Evolutionary conservation across 495 filamentous ascomycete genomes (phyloP), one percentile per base, ranked within the genome.

Genomic region (Neurospora hispaniola): DNA sequence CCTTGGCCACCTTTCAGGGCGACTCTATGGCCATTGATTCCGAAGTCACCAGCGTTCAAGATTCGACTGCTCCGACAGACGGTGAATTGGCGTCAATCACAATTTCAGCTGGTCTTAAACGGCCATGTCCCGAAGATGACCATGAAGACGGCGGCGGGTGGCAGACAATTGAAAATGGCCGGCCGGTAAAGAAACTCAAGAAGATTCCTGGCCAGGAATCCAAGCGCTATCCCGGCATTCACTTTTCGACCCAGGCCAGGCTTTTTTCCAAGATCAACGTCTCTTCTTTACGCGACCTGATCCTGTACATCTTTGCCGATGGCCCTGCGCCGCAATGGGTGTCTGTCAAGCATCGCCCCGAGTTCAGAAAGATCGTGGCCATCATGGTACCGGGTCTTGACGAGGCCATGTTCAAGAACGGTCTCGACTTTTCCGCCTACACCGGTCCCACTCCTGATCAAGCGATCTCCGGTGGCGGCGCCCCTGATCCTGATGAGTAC

Each of bases 381-480:
- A 82, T 98, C 73, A 95, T 98, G 92, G 92, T 97, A 8, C 96
- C 96, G 1, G 96, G 95, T 12, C 81, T 98, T 16, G 94, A 97
- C 80, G 88, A 91, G 75, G 92, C 89, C 41, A 95, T 97, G 93
- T 96, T 98, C 81, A 89, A 94, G 82, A 87, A 88, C 31, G 86
- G 82, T 14, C 86, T 93, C 6, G 81, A 88, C 42, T 82, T 90
- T 54, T 76, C 83, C 18, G 77, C 76, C 2, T 85, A 82, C 76
- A 81, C 82, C 42, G 79, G 78, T 3, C 71, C 80, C 2, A 69
- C 76, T 7, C 74, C 78, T 38, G 79, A 81, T 70, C 73, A 82
- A 73, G 76, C 76, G 41, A 72, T 77, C 41, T 79, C 80, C 8
- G 76, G 80, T n/a, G 72, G 80, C 18, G 75, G 80, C 18, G 75